phyloP scores from a whole-genome alignment of 2,329 filamentous ascomycete genomes.

The Colletotrichum siamense region DNA sequence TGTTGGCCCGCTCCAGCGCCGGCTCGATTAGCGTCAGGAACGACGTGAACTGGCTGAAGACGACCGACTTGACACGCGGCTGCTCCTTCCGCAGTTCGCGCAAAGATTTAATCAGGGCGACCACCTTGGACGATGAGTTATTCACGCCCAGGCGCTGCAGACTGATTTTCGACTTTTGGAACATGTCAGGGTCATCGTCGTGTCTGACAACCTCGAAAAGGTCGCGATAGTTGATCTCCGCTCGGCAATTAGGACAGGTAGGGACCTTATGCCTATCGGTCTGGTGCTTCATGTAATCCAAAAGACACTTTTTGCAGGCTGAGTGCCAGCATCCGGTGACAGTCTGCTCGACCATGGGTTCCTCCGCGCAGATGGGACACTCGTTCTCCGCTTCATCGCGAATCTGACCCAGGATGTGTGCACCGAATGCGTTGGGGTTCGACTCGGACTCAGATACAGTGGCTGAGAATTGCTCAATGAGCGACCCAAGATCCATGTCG shows the following conservation, averaged over 20 bases:
- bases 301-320: conserved; percentile 91
- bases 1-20: conserved; percentile 73
- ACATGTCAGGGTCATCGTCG: conserved; percentile 61
- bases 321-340: conserved; percentile 99
- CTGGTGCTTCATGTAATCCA: conserved; percentile 89
- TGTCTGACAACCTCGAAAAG: conserved; percentile 92
- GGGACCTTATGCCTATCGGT: conserved; percentile 77
- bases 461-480: conserved; percentile 84
- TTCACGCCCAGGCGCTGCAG: conserved; percentile 65
- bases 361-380: conserved; percentile 93
- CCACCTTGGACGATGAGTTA: conserved; percentile 87
- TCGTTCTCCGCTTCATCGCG: conserved; percentile 87
- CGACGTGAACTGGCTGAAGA: conserved; percentile 97
- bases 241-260: conserved; percentile 90
- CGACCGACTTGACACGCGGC: conserved; percentile 81
- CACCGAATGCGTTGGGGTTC: conserved; percentile 76
- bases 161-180: conserved; percentile 58
- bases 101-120: conserved; percentile 78
- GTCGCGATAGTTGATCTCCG: conserved; percentile 80
- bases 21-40: conserved; percentile 92
- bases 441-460: conserved; percentile 62
- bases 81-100: conserved; percentile 69
- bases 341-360: conserved; percentile 92
- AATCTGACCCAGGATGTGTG: conserved; percentile 89
- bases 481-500: conserved; percentile 90